Conservation (phyloP, 2,329 filamentous ascomycete species). For the Botryosphaeria dothidea region DNA sequence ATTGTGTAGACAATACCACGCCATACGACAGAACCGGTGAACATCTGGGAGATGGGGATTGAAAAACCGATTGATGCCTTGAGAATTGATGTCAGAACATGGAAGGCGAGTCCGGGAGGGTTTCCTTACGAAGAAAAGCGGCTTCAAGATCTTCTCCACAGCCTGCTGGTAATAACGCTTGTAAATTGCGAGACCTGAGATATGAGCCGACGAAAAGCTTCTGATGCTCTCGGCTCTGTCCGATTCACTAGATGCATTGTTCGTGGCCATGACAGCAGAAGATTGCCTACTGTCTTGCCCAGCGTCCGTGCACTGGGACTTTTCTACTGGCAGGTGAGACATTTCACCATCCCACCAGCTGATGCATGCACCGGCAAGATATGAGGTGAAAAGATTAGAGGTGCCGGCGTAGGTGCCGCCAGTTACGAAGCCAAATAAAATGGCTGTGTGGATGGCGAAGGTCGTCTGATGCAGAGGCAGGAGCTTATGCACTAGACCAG, state of each 20-base stretch:
- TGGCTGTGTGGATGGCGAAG: conserved; percentile 49
- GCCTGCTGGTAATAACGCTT: conserved; percentile 48
- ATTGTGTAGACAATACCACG: conserved; percentile 70
- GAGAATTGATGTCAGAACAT: not conserved
- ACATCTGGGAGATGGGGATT: conserved; percentile 73
- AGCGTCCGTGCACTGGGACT: not conserved
- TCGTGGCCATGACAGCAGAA: not conserved
- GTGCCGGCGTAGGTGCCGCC: conserved; percentile 62
- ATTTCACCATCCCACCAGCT: conserved; percentile 60
- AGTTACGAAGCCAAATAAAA: conserved; percentile 53
- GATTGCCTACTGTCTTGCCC: not conserved
- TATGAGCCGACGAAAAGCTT: conserved; percentile 8
- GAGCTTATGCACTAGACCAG: conserved; percentile 26
- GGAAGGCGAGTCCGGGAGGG: conserved; percentile 23
- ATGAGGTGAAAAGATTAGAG: conserved; percentile 64
- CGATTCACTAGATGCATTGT: not conserved
- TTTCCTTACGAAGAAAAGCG: conserved; percentile 66
- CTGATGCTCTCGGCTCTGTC: not conserved
- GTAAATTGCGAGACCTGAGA: conserved; percentile 40
- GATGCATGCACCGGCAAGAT: conserved; percentile 57
- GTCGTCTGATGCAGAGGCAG: conserved; percentile 37
- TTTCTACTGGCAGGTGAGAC: conserved; percentile 26
- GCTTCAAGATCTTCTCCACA: conserved; percentile 59
- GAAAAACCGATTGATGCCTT: conserved; percentile 69
- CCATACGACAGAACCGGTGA: conserved; percentile 65